Base-by-base conservation (phyloP, 2,329 filamentous ascomycete genomes). In the Talaromyces rugulosus region DNA sequence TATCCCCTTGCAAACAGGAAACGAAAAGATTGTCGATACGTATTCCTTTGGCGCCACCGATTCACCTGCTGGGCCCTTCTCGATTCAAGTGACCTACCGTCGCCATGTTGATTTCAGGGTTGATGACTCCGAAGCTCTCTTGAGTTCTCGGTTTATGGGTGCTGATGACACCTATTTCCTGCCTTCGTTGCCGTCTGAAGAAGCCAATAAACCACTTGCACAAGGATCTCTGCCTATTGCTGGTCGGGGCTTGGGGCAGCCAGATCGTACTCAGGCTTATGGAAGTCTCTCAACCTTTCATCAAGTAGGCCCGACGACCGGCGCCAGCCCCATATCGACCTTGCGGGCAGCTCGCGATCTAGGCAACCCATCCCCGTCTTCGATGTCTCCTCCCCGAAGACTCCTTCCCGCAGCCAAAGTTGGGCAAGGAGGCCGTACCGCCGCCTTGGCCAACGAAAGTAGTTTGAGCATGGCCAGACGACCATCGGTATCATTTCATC, bases 61-160 rank as follows among this genome's bases (percentile, higher is more conserved):
- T 62, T 91, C 94, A 33, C 92, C 93, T 11, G 89, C 92, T 31
- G 95, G 95, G 30, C 87, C 90, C 5, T 86, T 99, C 68, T 89
- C 87, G 61, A 88, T 94, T 58, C 86, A 89, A 42, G 91, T 96
- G 33, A 87, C 88, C 11, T 96, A 96, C 76, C 89, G 95, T 65
- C 90, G 87, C 62, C 92, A 95, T 71, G 96, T 91, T 78, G 92
- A 89, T 70, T 97, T 99, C 75, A 87, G 90, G 53, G 87, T 98
- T 44, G 94, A 96, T 69, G 92, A 97, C 75, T 90, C 92, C 0
- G 95, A 98, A 76, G 89, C 93, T 5, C 78, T 98, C 8, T 78
- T 98, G 51, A 96, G 93, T 77, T 97, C 94, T 14, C 89, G 92
- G 34, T 96, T 98, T 71, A 92, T 96, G 85, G 92, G 91, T 14